Percentiles rank a stretch among this genome's conserved stretches.
These are phyloP conservation scores for Suillus americanus DNA, from an alignment of 768 basidiomycete genomes.

Conservation along the genomic window DNA sequence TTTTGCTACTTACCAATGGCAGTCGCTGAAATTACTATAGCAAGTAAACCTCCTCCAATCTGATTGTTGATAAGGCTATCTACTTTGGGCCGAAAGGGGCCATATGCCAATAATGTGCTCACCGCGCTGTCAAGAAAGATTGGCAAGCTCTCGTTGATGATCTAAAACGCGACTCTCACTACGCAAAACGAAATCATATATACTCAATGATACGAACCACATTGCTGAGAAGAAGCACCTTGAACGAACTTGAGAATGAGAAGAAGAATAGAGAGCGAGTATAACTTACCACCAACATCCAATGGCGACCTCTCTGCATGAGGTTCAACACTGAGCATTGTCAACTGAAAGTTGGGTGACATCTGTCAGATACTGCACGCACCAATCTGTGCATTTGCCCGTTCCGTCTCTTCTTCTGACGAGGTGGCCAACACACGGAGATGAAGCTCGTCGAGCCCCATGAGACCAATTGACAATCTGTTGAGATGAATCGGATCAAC, in stretches of 20 bases:
- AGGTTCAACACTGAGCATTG: constrained; percentile 45
- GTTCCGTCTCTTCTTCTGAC: constrained; percentile 67
- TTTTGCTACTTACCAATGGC: constrained; percentile 40
- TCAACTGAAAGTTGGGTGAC: constrained; percentile 4
- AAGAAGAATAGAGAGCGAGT: not conserved
- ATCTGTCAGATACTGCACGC: constrained; percentile 3
- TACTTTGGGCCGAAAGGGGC: not conserved
- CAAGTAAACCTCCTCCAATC: constrained; percentile 71
- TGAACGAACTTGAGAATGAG: constrained; percentile 5
- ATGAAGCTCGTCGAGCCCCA: constrained; percentile 92
- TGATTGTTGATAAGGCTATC: constrained; percentile 13
- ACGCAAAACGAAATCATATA: not conserved
- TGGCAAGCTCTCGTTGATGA: constrained; percentile 80
- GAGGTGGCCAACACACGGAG: constrained; percentile 82
- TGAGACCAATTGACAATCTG: constrained; percentile 86
- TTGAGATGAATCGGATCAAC: not conserved
- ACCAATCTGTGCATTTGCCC: constrained; percentile 71
- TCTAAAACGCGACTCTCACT: constrained; percentile 36
- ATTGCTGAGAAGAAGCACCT: constrained; percentile 87
- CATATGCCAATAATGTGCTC: constrained; percentile 8
- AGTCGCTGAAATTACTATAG: constrained; percentile 72
- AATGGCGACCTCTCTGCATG: constrained; percentile 73
- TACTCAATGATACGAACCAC: constrained; percentile 53
- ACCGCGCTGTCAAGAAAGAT: constrained; percentile 79
- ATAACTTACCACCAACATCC: constrained; percentile 88